Base-by-base conservation (phyloP, 306 rosid species). In the Comarum palustre region DNA sequence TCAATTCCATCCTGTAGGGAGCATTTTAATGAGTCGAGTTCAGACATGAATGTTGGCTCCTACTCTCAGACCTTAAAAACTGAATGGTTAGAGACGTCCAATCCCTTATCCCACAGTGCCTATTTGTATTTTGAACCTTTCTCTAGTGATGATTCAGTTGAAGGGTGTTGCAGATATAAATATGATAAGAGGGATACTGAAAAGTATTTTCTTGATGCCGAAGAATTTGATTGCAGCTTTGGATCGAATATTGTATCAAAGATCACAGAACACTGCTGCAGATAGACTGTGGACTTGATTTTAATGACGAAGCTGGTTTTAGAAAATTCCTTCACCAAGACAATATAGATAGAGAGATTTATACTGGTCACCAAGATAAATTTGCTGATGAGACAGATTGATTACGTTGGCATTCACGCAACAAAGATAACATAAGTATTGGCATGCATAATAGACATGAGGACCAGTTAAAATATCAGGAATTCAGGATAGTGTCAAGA, bases 141-240 rank as follows among this genome's bases (percentile, higher is more conserved):
- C 61, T 43, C 65, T 79, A 79, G 73, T 84, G 74, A 43, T 59
- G 66, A 80, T 82, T 83, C 79, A 60, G 60, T 66, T 73, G 73
- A 51, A 63, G 77, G 77, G 58, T 39, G 62, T 64, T 68, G 10
- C 29, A 52, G 59, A 52, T 52, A 84, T 79, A 82, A 67, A 78
- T 65, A 69, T 86, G 70, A n/a, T 75, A 77, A 82, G 73, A 66
- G 78, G 76, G 20, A 22, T 74, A 61, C 61, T 52, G 12, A 9
- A 76, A 63, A 62, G 24, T 66, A 67, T 66, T 69, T 60, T 55
- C 20, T 69, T 70, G 82, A 77, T 29, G 69, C 61, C 3, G 80
- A 82, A 71, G 87, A 85, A 73, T 77, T 72, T 50, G 78, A 73
- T 69, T 72, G 76, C 74, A 47, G 65, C 71, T 77, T 78, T 80